Conservation (phyloP, 129 eudicot genomes). For the Centrapalus pauciflorus region DNA sequence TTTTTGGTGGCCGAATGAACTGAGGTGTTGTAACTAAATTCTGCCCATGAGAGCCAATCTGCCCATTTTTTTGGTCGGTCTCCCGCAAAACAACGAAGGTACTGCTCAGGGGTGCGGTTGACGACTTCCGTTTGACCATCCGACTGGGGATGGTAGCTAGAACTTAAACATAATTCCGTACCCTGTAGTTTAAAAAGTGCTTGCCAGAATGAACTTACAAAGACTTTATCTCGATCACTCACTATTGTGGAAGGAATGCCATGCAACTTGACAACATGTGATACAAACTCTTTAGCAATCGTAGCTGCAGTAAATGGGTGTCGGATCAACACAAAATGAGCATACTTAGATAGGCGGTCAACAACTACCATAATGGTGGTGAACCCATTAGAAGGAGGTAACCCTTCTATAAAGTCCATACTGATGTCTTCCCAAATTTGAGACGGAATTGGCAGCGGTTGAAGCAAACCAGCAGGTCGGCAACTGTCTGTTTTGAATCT, state of each 20-base stretch:
- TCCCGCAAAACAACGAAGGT: constrained; percentile 2
- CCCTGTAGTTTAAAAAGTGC: neutral
- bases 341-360: constrained; percentile 10
- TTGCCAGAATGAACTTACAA: constrained; percentile 2
- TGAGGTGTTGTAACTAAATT: neutral
- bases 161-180: neutral
- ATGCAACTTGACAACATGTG: neutral
- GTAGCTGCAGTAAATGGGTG: constrained; percentile 8
- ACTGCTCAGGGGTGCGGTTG: neutral
- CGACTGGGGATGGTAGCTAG: constrained; percentile 1
- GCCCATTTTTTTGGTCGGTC: constrained; percentile 3
- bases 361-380: constrained; percentile 1
- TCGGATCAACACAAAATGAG: neutral
- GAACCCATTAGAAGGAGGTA: constrained; percentile 3
- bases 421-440: neutral
- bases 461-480: neutral
- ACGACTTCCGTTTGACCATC: constrained; percentile 7
- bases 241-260: neutral
- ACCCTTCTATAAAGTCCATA: constrained; percentile 23
- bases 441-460: neutral
- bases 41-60: constrained; percentile 1
- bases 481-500: neutral
- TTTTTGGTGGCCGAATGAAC: neutral
- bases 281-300: neutral
- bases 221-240: neutral